Percentiles rank a stretch among this genome's conserved stretches.
Conservation (phyloP, 768 basidiomycete genomes). For the Lyophyllum semitale region DNA sequence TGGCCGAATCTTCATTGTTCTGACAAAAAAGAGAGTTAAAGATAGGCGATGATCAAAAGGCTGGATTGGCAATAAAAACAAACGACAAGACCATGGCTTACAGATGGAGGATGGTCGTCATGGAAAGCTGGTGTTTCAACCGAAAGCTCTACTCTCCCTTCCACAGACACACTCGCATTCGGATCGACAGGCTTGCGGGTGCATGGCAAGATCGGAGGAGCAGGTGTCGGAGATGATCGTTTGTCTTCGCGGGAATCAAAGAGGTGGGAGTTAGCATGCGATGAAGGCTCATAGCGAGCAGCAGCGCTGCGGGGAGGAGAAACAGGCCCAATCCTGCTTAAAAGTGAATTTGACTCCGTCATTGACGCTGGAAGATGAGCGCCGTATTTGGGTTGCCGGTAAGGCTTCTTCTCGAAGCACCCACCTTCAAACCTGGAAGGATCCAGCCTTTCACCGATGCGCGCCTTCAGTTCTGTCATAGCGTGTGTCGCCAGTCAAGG, state of each 20-base stretch:
- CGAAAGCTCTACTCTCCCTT: neutral
- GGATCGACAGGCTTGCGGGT: neutral
- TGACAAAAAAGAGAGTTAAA: neutral
- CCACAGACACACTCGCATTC: neutral
- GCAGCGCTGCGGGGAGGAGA: neutral
- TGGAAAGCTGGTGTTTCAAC: neutral
- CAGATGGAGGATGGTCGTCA: neutral
- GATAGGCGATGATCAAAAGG: neutral
- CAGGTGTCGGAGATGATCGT: neutral
- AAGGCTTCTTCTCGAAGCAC: neutral
- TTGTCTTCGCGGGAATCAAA: neutral
- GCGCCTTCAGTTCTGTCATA: neutral
- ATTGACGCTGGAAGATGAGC: neutral
- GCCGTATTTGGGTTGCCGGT: neutral
- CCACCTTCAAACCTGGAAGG: neutral
- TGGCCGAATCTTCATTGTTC: neutral
- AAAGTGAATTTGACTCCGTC: neutral
- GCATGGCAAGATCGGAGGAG: neutral
- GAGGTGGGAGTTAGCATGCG: neutral
- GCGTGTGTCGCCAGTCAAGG: neutral
- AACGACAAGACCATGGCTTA: constrained; percentile 1
- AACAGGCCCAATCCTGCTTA: neutral
- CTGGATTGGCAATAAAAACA: neutral
- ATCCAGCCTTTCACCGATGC: neutral
- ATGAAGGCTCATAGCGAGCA: neutral